These are phyloP conservation scores for Lactarius deliciosus DNA, from an alignment of 768 basidiomycete species.

Conservation along the genomic window DNA sequence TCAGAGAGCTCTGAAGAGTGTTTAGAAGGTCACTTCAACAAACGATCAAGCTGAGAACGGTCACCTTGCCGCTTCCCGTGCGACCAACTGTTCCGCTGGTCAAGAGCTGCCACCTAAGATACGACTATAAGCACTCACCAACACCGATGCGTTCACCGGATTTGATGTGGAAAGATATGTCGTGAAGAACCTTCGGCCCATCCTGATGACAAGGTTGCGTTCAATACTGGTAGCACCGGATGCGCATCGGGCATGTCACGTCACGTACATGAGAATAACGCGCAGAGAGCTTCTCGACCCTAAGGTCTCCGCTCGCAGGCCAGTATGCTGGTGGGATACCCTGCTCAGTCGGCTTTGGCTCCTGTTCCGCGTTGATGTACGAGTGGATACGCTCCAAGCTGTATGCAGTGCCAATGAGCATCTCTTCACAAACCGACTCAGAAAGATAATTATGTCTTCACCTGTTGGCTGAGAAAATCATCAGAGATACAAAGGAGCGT, in stretches of 20 bases:
- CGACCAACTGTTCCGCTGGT: slow-evolving; percentile 45
- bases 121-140: slow-evolving; percentile 36
- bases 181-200: slow-evolving; percentile 56
- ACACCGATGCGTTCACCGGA: slow-evolving; percentile 60
- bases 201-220: slow-evolving; percentile 35
- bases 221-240: too few species aligned
- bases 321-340: too few species aligned
- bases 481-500: background rate
- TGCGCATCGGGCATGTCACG: too few species aligned
- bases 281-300: slow-evolving; percentile 48
- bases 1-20: slow-evolving; percentile 44
- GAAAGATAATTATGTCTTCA: slow-evolving; percentile 8
- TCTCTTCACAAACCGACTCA: background rate
- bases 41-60: slow-evolving; percentile 14
- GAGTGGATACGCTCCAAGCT: slow-evolving; percentile 53
- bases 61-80: slow-evolving; percentile 57
- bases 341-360: too few species aligned
- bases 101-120: slow-evolving; percentile 1
- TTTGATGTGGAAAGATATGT: slow-evolving; percentile 50
- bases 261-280: slow-evolving; percentile 41
- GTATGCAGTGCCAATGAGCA: slow-evolving; percentile 9
- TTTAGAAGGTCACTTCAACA: background rate
- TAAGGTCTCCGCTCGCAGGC: slow-evolving; percentile 33
- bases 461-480: slow-evolving; percentile 33
- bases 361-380: slow-evolving; percentile 56